A percentile compares a stretch with the other conserved stretches of the same genome.
phyloP scores from a whole-genome alignment of 352 stramenopile genomes.

The Phytophthora constricta region DNA sequence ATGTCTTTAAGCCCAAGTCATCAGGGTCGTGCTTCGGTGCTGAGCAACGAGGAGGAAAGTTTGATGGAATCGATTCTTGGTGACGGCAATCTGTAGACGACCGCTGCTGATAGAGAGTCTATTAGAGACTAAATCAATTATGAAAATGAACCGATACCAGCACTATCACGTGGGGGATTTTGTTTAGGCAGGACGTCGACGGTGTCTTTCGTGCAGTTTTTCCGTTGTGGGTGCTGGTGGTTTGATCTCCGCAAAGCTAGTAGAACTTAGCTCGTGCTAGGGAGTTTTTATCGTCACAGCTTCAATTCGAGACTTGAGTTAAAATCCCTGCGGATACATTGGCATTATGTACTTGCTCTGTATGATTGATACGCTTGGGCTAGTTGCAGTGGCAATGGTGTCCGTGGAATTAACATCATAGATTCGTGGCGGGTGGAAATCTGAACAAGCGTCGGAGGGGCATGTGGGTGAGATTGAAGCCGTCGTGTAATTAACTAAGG shows the following conservation, averaged over 20 bases:
- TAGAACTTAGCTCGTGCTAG: not conserved
- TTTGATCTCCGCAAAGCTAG: not conserved
- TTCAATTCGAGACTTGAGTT: slow-evolving; percentile 16
- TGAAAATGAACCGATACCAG: no score
- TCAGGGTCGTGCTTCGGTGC: slow-evolving; percentile 40
- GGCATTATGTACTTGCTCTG: not conserved
- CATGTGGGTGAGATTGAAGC: no score
- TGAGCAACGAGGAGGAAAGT: slow-evolving; percentile 85
- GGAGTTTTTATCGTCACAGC: no score
- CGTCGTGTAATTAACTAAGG: no score
- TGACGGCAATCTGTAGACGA: slow-evolving; percentile 32
- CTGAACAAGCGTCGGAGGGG: no score
- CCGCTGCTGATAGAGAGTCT: not conserved
- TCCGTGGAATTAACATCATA: slow-evolving; percentile 13
- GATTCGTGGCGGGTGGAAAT: not conserved
- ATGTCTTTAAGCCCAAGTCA: slow-evolving; percentile 5
- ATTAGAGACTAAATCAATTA: no score
- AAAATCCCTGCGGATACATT: slow-evolving; percentile 23
- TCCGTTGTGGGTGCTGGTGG: no score
- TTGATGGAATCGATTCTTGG: slow-evolving; percentile 85
- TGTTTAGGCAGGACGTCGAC: no score
- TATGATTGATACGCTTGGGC: slow-evolving; percentile 3
- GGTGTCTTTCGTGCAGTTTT: no score
- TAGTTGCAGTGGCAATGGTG: slow-evolving; percentile 13
- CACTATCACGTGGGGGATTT: no score